A percentile compares a stretch with the other conserved stretches of the same genome.
Conservation (phyloP, 2,329 filamentous ascomycete genomes). For the Fusarium pseudonygamai region DNA sequence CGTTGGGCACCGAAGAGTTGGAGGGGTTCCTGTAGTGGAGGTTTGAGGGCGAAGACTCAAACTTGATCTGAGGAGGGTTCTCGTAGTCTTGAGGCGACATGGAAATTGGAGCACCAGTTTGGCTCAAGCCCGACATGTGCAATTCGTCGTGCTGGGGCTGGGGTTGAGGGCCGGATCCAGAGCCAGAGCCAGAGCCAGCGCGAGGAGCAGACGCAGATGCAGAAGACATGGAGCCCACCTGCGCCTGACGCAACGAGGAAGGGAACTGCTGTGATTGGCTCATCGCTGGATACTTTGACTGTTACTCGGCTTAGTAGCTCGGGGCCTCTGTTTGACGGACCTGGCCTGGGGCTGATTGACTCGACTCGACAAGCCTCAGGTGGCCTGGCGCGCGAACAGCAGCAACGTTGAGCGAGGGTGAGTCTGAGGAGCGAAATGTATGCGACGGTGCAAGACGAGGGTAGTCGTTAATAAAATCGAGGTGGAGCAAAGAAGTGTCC, state of each 20-base stretch:
- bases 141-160: constrained; percentile 60
- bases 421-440: background rate
- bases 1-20: constrained; percentile 62
- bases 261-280: constrained; percentile 54
- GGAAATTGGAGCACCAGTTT: constrained; percentile 38
- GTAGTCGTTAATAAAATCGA: background rate
- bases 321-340: constrained; percentile 21
- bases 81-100: constrained; percentile 62
- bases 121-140: constrained; percentile 62
- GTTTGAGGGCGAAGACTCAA: constrained; percentile 55
- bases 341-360: constrained; percentile 13
- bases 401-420: constrained; percentile 7
- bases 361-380: constrained; percentile 15
- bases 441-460: constrained; percentile 12
- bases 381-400: constrained; percentile 21
- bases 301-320: constrained; percentile 16
- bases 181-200: constrained; percentile 20
- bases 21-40: constrained; percentile 53
- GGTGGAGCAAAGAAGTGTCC: constrained; percentile 10
- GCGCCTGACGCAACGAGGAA: constrained; percentile 43
- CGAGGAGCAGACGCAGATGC: constrained; percentile 16
- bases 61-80: constrained; percentile 62
- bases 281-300: constrained; percentile 43
- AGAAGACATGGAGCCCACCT: constrained; percentile 37
- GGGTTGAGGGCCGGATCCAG: constrained; percentile 36